Base-by-base conservation (phyloP, 768 basidiomycete genomes). In the Amyloporia xantha region DNA sequence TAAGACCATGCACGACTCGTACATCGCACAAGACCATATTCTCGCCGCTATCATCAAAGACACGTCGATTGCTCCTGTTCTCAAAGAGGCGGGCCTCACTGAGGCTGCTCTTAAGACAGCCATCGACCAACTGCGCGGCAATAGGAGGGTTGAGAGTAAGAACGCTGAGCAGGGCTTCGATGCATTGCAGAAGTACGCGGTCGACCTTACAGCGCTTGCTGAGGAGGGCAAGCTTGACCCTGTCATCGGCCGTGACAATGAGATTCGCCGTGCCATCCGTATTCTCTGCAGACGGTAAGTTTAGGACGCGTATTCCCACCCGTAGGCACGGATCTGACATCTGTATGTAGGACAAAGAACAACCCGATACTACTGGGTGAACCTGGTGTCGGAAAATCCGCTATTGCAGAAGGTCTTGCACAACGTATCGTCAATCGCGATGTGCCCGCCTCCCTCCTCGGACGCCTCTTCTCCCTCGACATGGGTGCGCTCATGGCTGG, bases 341-440 rank as follows among this genome's bases (percentile, higher is more conserved):
- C 19, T 4, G 27, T 21, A 3, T 26, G 12, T 47, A 86, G 94
- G 62, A 96, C 92, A 2, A 97, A 97, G 67, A 94, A 93, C 62
- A 96, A 95, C 59, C 92, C 95, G n/a, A 91, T 96, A 35, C 81
- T 97, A 21, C 91, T 98, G 57, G 94, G 93, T 53, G 91, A 91
- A 67, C 89, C 88, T 41, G 88, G 95, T 65, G 92, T 95, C 20
- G 95, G 95, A 3, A 99, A 99, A 70, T 96, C 94, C 0, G 82
- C 91, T 20, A 89, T 97, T 46, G 91, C 84, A 5, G 95, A 99
- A 72, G 93, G 92, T 35, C 82, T 99, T 5, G 94, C 95, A 0
- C 94, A 95, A 62, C 82, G 95, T 40, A 95, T 98, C 52, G 81
- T 96, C 58, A 91, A 93, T 57, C 82, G 92, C 42, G 94, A 97